These are phyloP conservation scores for Phyllachora maydis DNA, from an alignment of 2,329 filamentous ascomycete genomes.

Conservation along the genomic window DNA sequence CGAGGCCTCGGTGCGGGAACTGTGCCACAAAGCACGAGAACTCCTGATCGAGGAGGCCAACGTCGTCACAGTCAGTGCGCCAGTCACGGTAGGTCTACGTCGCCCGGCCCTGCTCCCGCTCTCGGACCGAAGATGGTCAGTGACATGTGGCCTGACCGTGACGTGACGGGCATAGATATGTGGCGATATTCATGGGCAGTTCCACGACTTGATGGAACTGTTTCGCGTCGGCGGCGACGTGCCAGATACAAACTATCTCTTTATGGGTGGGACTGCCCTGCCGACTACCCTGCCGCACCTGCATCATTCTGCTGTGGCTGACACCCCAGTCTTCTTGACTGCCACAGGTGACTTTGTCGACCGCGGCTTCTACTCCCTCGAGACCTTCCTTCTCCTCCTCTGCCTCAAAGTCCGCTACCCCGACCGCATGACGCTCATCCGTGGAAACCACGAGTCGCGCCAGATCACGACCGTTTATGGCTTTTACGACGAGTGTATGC, in stretches of 20 bases:
- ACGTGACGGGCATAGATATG: conserved; percentile 46
- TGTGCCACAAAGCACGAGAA: conserved; percentile 94
- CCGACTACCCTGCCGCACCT: not conserved
- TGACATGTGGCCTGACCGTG: not conserved
- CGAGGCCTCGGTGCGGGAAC: conserved; percentile 82
- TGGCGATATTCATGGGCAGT: conserved; percentile 91
- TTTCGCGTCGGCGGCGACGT: conserved; percentile 87
- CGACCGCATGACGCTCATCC: conserved; percentile 87
- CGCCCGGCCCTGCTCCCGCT: not conserved
- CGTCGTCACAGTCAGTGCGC: conserved; percentile 84
- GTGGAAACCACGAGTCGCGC: conserved; percentile 87
- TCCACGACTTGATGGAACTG: conserved; percentile 92
- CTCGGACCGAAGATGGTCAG: not conserved
- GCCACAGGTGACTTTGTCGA: conserved; percentile 78
- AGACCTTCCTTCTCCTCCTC: conserved; percentile 86
- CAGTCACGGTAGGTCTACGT: conserved; percentile 51
- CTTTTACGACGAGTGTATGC: conserved; percentile 89
- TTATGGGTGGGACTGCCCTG: conserved; percentile 86
- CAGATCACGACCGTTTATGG: conserved; percentile 97
- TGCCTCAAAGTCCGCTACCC: conserved; percentile 95
- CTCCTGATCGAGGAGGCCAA: conserved; percentile 95
- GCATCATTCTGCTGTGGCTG: not conserved
- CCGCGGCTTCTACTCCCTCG: conserved; percentile 91
- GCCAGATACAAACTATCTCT: conserved; percentile 89
- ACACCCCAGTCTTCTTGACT: conserved; percentile 2